Evolutionary conservation across 2,329 filamentous ascomycete species (phyloP), one percentile per base, ranked within the genome.

Genomic region (Neonectria faginata): DNA sequence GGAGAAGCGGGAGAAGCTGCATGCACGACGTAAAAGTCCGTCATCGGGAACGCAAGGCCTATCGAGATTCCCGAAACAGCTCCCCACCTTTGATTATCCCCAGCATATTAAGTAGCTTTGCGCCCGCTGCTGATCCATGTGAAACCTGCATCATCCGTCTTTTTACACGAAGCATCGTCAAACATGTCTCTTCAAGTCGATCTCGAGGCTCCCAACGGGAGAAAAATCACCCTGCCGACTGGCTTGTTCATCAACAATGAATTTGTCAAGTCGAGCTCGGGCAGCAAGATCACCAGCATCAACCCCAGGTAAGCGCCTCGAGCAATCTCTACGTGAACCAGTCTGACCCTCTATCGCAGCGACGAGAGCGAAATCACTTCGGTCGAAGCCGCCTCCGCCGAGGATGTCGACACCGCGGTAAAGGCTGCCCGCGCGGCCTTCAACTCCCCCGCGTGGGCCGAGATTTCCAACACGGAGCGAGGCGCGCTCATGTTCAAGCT

Each of bases 221-320:
- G 80, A 73, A 88, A 87, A 72, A 91, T 90, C 69, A 81, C 78
- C 31, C 87, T 91, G 76, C 89, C 89, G 12, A 85, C 85, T 25
- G 90, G 90, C 31, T 81, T 92, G 10, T 92, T 91, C 79, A 92
- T 92, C 79, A 91, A 91, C 80, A 92, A 92, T 69, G 88, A 91
- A 74, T 92, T 90, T 76, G 87, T 91, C 55, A 86, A 57, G 86
- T 85, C 74, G 83, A 85, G 29, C 85, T 65, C 65, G 2, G 86
- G 60, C 81, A 87, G 73, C 88, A 87, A 64, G 70, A 84, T 91
- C 64, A 82, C 84, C 14, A 83, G 83, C 39, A 87, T 91, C 71
- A 91, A 90, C 57, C 57, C 60, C n/a, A 67, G 54, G 68, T 67
- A 55, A 22, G 60, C 27, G 42, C 57, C 9, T 53, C 42, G 29